Evolutionary conservation across 441 rosid species (phyloP).

Genomic region (Mallotus repandus): DNA sequence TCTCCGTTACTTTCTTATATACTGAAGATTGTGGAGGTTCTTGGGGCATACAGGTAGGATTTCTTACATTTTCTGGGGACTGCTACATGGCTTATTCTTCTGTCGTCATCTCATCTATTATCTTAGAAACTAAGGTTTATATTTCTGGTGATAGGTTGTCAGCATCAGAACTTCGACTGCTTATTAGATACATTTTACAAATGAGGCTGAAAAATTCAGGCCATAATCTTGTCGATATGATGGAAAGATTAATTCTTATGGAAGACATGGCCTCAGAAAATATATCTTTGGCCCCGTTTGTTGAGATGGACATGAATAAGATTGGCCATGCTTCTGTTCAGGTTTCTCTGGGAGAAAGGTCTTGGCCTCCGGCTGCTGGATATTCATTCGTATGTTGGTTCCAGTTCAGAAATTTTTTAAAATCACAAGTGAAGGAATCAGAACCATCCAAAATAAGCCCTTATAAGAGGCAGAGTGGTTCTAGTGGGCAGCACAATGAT

Average conservation of each 20-base stretch:
- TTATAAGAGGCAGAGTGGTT: slow-evolving; percentile 46
- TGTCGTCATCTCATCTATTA: slow-evolving; percentile 21
- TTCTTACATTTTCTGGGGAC: slow-evolving; percentile 17
- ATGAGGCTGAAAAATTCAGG: slow-evolving; percentile 82
- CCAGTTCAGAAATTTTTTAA: slow-evolving; percentile 75
- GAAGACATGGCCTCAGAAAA: slow-evolving; percentile 77
- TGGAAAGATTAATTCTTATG: slow-evolving; percentile 84
- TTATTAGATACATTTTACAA: slow-evolving; percentile 84
- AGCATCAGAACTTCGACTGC: slow-evolving; percentile 84
- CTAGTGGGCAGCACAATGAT: slow-evolving; percentile 58
- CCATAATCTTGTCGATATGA: slow-evolving; percentile 78
- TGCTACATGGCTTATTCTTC: slow-evolving; percentile 16
- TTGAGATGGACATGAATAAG: slow-evolving; percentile 94
- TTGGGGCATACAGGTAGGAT: slow-evolving; percentile 95
- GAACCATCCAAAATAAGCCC: slow-evolving; percentile 57
- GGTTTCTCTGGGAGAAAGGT: slow-evolving; percentile 97
- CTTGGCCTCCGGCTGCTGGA: slow-evolving; percentile 99
- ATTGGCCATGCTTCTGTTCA: slow-evolving; percentile 93
- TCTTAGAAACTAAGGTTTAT: slow-evolving; percentile 27
- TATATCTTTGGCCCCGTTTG: slow-evolving; percentile 84
- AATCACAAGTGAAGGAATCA: slow-evolving; percentile 58
- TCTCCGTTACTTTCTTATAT: slow-evolving; percentile 81
- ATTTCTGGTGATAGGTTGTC: slow-evolving; percentile 76
- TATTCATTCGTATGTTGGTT: slow-evolving; percentile 98
- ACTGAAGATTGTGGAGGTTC: slow-evolving; percentile 94